Base-by-base conservation (phyloP, 2,329 filamentous ascomycete genomes). In the Penicillium decumbens region DNA sequence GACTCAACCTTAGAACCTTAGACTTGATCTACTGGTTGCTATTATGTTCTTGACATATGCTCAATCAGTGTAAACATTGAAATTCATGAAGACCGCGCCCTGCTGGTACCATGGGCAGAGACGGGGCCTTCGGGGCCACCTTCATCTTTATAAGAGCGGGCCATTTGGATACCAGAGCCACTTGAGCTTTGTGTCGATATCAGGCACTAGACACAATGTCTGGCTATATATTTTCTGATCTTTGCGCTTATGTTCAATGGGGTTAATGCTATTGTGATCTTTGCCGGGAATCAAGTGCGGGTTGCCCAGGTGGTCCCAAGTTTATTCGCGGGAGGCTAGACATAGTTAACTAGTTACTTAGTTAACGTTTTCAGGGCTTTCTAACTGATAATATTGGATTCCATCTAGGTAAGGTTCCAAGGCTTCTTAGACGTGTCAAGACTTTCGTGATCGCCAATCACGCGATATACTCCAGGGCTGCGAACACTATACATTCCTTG, bases 131-230 rank as follows among this genome's bases (percentile, higher is more conserved):
- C 25, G 24, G 27, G 12, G 44, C 29, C 20, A 46, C 37, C 15
- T 46, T 46, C 5, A 46, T 20, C 25, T 41, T 28, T 13, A 46
- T n/a, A 35, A 46, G 37, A 4, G 44, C 44, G 3, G 37, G 44
- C 1, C 37, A 37, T 3, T 15, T 10, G 13, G 37, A 25, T 18
- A 41, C 28, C 18, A 46, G 12, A 33, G 38, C 37, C 44, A 46
- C 10, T 46, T 18, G 38, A 39, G 23, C 25, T 39, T 45, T 1
- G 30, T 23, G 23, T 46, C 37, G 6, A 28, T 15, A 6, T 41
- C 44, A 4, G 38, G 27, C 30, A 10, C 23, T 18, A n/a, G n/a
- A 29, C 41, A 15, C 44, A 46, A 12, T 18, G 15, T 18, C 15
- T 18, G 15, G 15, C 15, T 18, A 18, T 18, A 18, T 18, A 18